These are phyloP conservation scores for Pseudogymnoascus sp. DNA, from an alignment of 2,329 filamentous ascomycete genomes.

Conservation along the genomic window DNA sequence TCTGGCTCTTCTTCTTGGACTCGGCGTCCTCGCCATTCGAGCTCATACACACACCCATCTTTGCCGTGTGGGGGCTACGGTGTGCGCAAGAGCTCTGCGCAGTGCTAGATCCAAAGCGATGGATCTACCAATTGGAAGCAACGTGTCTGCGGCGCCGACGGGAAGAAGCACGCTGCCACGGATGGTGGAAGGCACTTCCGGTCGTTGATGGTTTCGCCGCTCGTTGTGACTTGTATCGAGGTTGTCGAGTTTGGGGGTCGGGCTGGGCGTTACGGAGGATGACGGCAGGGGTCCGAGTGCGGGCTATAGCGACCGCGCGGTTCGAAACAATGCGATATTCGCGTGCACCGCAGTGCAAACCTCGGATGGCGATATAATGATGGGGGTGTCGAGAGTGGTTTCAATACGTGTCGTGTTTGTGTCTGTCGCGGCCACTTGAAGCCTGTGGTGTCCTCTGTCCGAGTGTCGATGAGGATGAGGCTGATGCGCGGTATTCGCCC, in stretches of 20 bases:
- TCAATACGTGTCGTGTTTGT: conserved; percentile 1
- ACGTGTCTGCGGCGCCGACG: conserved; percentile 3
- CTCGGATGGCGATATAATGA: neutral
- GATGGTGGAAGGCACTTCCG: conserved; percentile 4
- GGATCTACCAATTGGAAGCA: conserved; percentile 6
- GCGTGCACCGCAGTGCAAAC: conserved; percentile 2
- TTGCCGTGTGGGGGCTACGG: conserved; percentile 25
- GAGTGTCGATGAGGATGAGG: neutral
- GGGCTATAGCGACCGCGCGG: conserved; percentile 7
- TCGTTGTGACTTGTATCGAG: neutral
- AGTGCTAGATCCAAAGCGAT: conserved; percentile 2
- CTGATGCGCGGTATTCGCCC: neutral
- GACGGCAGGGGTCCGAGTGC: conserved; percentile 6
- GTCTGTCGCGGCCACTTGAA: neutral
- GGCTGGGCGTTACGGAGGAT: conserved; percentile 2
- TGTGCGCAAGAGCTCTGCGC: neutral
- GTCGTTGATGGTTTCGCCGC: conserved; percentile 1
- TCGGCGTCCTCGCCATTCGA: conserved; percentile 73
- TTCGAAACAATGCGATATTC: conserved; percentile 8
- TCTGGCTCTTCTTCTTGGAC: conserved; percentile 92
- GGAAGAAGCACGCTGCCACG: conserved; percentile 6
- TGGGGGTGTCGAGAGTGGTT: neutral
- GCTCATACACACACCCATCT: conserved; percentile 93
- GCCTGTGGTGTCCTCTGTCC: neutral
- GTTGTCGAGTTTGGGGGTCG: neutral